Conservation (phyloP, 2,329 filamentous ascomycete species). For the Trichophyton simii region DNA sequence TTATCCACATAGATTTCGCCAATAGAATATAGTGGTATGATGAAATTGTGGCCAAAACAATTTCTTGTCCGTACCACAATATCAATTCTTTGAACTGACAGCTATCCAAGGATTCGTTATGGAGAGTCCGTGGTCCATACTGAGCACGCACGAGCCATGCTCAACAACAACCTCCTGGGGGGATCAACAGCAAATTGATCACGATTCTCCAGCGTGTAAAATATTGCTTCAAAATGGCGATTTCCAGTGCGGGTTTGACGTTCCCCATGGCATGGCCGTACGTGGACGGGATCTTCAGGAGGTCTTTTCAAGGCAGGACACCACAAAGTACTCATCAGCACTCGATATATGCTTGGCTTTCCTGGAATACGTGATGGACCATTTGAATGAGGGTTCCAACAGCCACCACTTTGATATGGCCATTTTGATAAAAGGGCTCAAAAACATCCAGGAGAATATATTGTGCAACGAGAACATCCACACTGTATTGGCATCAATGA, state of each 20-base stretch:
- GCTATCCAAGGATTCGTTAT: background rate
- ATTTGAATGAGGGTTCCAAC: background rate
- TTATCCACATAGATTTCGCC: too few relatives aligned
- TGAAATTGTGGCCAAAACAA: too few relatives aligned
- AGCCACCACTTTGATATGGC: background rate
- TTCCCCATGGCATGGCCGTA: background rate
- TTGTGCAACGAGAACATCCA: constrained; percentile 1
- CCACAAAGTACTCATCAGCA: background rate
- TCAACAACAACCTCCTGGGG: background rate
- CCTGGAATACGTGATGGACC: background rate
- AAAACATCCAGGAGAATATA: background rate
- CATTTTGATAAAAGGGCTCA: background rate
- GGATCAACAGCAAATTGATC: background rate
- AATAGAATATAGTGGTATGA: too few relatives aligned
- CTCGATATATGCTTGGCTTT: background rate
- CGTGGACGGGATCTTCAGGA: background rate
- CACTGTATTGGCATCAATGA: background rate
- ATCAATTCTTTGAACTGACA: too few relatives aligned
- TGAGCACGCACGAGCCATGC: background rate
- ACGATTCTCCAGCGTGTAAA: background rate
- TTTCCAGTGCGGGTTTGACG: background rate
- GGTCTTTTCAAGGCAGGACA: background rate
- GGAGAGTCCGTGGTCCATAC: background rate
- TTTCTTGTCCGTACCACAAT: too few relatives aligned
- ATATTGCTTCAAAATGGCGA: background rate